phyloP scores from a whole-genome alignment of 1,139 yeast genomes.

The Blastobotrys raffinosifermentans region DNA sequence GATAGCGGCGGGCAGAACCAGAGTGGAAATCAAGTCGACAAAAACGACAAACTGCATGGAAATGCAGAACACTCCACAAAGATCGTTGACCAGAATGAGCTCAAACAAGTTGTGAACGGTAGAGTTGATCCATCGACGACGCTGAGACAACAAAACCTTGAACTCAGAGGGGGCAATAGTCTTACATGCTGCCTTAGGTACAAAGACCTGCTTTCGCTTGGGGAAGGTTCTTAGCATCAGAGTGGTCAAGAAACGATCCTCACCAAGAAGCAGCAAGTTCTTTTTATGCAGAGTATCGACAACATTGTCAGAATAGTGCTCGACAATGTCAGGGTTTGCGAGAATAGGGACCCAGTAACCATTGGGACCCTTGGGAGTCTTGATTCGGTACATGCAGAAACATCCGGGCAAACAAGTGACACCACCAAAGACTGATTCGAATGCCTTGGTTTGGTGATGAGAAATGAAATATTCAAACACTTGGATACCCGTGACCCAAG shows the following conservation, averaged over 20 bases:
- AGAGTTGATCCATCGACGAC: constrained; percentile 37
- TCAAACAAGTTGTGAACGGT: constrained; percentile 35
- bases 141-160: constrained; percentile 31
- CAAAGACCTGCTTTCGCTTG: constrained; percentile 30
- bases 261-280: constrained; percentile 33
- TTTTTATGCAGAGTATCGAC: constrained; percentile 33
- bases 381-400: constrained; percentile 34
- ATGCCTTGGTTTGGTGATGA: constrained; percentile 34
- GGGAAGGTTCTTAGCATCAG: constrained; percentile 34
- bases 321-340: constrained; percentile 32
- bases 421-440: constrained; percentile 35
- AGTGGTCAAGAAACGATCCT: constrained; percentile 34
- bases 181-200: constrained; percentile 32
- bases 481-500: constrained; percentile 36
- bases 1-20: constrained; percentile 84
- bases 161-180: constrained; percentile 32
- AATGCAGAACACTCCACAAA: constrained; percentile 35
- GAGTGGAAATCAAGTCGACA: constrained; percentile 33
- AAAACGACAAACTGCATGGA: constrained; percentile 35
- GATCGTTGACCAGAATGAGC: constrained; percentile 29
- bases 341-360: constrained; percentile 71
- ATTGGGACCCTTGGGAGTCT: constrained; percentile 47
- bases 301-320: constrained; percentile 30
- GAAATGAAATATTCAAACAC: constrained; percentile 36
- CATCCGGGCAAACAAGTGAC: constrained; percentile 37